These are phyloP conservation scores for Metarhizium album DNA, from an alignment of 2,329 filamentous ascomycete species.

Conservation along the genomic window DNA sequence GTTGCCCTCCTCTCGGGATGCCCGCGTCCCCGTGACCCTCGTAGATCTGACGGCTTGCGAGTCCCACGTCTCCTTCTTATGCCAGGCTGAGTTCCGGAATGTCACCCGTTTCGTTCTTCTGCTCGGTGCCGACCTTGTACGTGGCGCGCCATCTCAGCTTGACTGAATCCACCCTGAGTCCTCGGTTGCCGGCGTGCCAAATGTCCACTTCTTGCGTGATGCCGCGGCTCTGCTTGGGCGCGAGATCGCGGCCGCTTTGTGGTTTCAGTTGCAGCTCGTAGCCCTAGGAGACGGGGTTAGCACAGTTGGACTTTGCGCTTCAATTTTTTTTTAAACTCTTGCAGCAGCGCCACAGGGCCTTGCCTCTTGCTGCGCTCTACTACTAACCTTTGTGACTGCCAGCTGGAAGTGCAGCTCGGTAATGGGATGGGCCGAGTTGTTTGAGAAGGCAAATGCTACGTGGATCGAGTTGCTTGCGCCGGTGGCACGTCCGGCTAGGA, in stretches of 20 bases:
- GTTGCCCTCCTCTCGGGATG: not conserved
- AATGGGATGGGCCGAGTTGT: slow-evolving; percentile 60
- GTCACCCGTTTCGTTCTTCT: slow-evolving; percentile 73
- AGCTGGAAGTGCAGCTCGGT: slow-evolving; percentile 80
- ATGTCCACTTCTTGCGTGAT: slow-evolving; percentile 75
- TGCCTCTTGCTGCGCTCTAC: no score
- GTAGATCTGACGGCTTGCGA: not conserved
- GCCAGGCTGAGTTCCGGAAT: slow-evolving; percentile 68
- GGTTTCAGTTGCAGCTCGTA: slow-evolving; percentile 74
- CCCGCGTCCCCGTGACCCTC: not conserved
- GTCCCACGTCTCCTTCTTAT: slow-evolving; percentile 26
- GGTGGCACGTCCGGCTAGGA: slow-evolving; percentile 54
- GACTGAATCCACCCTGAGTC: slow-evolving; percentile 61
- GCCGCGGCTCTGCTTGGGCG: slow-evolving; percentile 60
- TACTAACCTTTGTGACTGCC: slow-evolving; percentile 75
- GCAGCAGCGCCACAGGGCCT: not conserved
- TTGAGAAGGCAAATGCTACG: slow-evolving; percentile 74
- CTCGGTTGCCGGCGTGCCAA: slow-evolving; percentile 57
- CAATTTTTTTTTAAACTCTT: no score
- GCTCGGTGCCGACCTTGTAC: slow-evolving; percentile 58
- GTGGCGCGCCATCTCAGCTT: slow-evolving; percentile 85
- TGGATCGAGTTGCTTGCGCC: slow-evolving; percentile 47
- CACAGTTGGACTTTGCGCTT: not conserved
- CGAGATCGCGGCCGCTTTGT: slow-evolving; percentile 68
- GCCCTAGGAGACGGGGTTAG: slow-evolving; percentile 38